Base-by-base conservation (phyloP, 1,139 yeast species). In the Magnusiomyces suaveolens region DNA sequence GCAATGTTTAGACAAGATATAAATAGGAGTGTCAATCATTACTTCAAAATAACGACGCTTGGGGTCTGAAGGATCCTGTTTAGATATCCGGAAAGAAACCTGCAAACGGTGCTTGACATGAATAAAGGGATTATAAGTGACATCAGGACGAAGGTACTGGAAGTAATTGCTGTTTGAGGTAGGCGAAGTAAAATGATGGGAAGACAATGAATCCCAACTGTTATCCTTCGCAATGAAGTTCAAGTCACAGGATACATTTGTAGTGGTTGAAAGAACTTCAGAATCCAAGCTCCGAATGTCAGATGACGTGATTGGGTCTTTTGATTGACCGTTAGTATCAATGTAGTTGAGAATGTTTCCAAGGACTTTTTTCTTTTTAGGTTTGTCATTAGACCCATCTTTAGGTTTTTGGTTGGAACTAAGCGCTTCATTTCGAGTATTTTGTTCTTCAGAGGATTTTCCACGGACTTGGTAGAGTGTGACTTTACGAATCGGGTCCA, bases 11-110 rank as follows among this genome's bases (percentile, higher is more conserved):
- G 94, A 84, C 50, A 87, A 74, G 52, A 89, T 53, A 89, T 75
- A 0, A 96, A 89, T 76, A 0, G 96, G 96, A 0, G 96, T 87
- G 66, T 89, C 96, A 48, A 89, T 86, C 52, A 88, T 82, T 49
- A 89, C 95, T 64, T 89, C 97, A 66, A 84, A 89, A 68, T 87
- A 95, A 63, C 87, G 89, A 72, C 86, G 72, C 51, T 72, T 75
- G 52, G 74, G 69, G 57, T 81, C 82, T 12, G 75, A 75, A 8
- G 81, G 78, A 58, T 81, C 83, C 20, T 67, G 69, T 63, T 83
- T 84, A 33, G 95, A 84, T 38, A 89, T 83, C 56, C 96, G 73
- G 61, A 89, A 77, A 62, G 89, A 82, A 2, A 88, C 79, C 63
- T 87, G 95, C 52, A 89, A 71, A 56, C 95, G 76, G 68, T 89